Base-by-base conservation (phyloP, 495 filamentous ascomycete species). In the Neurospora africana region DNA sequence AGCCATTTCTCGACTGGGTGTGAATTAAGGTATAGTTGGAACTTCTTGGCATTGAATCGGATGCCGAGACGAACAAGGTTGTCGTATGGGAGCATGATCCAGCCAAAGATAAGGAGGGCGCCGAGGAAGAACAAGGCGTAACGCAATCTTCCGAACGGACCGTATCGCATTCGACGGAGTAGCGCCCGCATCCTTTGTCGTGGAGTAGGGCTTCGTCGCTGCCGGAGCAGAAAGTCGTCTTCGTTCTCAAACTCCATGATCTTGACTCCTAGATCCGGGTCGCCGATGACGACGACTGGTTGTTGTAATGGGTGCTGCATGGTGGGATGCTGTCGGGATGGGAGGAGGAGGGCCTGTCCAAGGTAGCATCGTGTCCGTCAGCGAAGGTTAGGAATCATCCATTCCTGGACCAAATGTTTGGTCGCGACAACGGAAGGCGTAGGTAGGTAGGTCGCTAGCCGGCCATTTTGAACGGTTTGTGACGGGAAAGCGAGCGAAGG, bases 1-100 rank as follows among this genome's bases (percentile, higher is more conserved):
- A 76, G 74, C 77, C 75, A 78, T 0, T 33, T 61, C 71, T 74
- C 76, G 10, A 47, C 73, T 1, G 72, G 70, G n/a, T 68, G 72
- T 7, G 68, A 44, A 2, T 19, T 35, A 17, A 37, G 37, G 15
- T 68, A 65, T 0, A 43, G 58, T 17, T 70, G 44, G 11, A 79
- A 33, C 5, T 47, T 37, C n/a, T 71, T 68, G 10, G 69, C 3
- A 27, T 79, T 76, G 38, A 72, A 80, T 37, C 74, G 69, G 15
- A 78, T 40, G 17, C 72, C 75, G 21, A 78, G 71, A 5, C 75
- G 76, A 27, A 72, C 39, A 11, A 71, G 10, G 40, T 72, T 77
- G 39, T 80, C 77, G 69, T 75, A 73, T 9, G 78, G 77, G 11
- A 80, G 72, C 1, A 75, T 37, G 30, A 74, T 21, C 72, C 71